These are phyloP conservation scores for Vitellaria paradoxa DNA, from an alignment of 179 eudicot species.

Conservation along the genomic window DNA sequence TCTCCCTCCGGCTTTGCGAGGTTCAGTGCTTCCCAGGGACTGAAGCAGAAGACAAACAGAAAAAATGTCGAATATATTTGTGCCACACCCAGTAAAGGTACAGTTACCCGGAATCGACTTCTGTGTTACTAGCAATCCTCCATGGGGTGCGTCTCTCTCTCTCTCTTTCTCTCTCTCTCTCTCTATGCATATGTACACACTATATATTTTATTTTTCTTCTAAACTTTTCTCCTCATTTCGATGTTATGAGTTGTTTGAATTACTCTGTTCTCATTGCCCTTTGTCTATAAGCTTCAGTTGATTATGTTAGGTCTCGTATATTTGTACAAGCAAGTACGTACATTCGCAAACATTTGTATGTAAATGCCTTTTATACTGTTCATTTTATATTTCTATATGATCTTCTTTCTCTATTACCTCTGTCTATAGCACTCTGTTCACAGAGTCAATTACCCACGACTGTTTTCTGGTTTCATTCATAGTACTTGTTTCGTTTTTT, in stretches of 20 bases:
- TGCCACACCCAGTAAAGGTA: slow-evolving; percentile 71
- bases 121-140: slow-evolving; percentile 75
- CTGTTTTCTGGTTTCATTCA: no score
- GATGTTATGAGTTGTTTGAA: background rate
- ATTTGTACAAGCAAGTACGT: no score
- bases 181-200: background rate
- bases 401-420: no score
- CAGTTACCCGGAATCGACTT: slow-evolving; percentile 76
- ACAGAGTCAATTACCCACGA: no score
- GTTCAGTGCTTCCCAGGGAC: no score
- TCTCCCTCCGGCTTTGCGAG: no score
- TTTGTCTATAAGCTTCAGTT: background rate
- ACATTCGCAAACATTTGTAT: no score
- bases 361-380: no score
- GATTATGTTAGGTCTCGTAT: background rate
- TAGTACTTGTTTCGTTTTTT: no score
- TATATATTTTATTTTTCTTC: no score
- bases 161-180: slow-evolving; percentile 13
- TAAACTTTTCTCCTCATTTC: background rate
- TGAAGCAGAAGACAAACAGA: background rate
- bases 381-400: no score
- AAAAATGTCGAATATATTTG: slow-evolving; percentile 40
- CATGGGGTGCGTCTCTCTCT: slow-evolving; percentile 55
- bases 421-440: no score
- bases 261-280: background rate